Evolutionary conservation across 345 rosid species (phyloP), one percentile per base, ranked within the genome.

Genomic region (Hibiscus mutabilis): DNA sequence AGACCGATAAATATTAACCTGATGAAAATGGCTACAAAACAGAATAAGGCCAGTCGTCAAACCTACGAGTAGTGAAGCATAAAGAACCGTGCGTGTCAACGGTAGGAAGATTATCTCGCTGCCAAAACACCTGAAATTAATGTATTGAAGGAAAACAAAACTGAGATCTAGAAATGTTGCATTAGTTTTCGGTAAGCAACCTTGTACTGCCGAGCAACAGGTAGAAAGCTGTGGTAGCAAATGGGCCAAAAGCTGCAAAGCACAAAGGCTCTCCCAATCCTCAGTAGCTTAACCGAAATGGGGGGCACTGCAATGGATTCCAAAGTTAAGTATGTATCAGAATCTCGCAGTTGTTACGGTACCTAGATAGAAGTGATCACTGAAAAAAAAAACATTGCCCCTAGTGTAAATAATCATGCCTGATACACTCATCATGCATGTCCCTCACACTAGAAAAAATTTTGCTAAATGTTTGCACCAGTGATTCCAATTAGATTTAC

Each of bases 211-310:
- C 88, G 59, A 86, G 82, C 69, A 88, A 75, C 44, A 87, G 68
- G 84, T 93, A 93, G 73, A 93, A 93, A 22, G 94, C 97, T 19
- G 88, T 82, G 4, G 96, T 93, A 49, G 98, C 94, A 79, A 93
- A 91, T n/a, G 95, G 98, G 49, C 98, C 97, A 64, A 91, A 93
- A 42, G 97, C 96, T 46, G 94, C 90, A 71, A 91, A 93, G 76
- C 96, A 91, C 80, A 93, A 75, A 2, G 98, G 96, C 86, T 93
- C 97, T 77, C 98, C 98, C 64, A 93, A 68, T 79, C 98, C 97
- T 67, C 81, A 90, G 86, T 91, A 93, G 82, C 96, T 91, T 75
- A 91, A 75, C 75, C 97, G 83, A 79, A 93, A 93, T 62, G 97
- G 98, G 0, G 98, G 98, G 80, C 97, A 93, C 98, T 89, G 74